Evolutionary conservation across 2,329 filamentous ascomycete genomes (phyloP), one percentile per base, ranked within the genome.

Genomic region (Elsinoe australis): DNA sequence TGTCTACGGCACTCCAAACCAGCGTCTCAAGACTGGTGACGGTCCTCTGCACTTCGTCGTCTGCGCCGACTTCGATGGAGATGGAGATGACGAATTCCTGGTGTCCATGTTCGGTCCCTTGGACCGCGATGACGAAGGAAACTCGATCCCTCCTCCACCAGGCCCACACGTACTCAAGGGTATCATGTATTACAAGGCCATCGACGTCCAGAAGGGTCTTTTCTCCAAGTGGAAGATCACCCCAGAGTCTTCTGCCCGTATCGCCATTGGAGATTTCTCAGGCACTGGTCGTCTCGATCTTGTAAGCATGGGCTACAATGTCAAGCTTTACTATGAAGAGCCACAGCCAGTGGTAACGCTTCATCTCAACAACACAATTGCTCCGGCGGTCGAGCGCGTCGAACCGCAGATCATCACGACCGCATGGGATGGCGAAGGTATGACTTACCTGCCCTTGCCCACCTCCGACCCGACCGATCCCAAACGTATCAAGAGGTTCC

Each of bases 231-330:
- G 15, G 22, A 48, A 48, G 39, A 44, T 44, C 8, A 44, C 39
- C 1, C 39, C 39, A 12, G 39, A 44, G 14, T 44, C 39, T 2
- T 44, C 39, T 17, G 44, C 32, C 15, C 44, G 44, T 35, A 47
- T 47, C 44, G 44, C 44, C 6, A 34, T 47, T 22, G 44, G 44
- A 17, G 44, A 47, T 26, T 36, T 47, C 12, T 47, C 44, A 5
- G 44, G 44, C 7, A 47, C 44, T 10, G 44, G 44, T 14, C n/a
- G 44, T 8, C 29, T 47, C 5, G 44, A 47, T n/a, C 44, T 47
- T 12, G 44, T 47, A 2, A 47, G 44, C 31, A 47, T 47, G 44
- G 44, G 44, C 28, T 47, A 47, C 31, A 47, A 47, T 14, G 44
- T 47, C 21, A 47, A 34, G 32, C 44, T 47, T n/a, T 47, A 36